Percentiles rank a stretch among this genome's conserved stretches.
Conservation (phyloP, 805 yeast genomes). For the Grigorovia jiainica region DNA sequence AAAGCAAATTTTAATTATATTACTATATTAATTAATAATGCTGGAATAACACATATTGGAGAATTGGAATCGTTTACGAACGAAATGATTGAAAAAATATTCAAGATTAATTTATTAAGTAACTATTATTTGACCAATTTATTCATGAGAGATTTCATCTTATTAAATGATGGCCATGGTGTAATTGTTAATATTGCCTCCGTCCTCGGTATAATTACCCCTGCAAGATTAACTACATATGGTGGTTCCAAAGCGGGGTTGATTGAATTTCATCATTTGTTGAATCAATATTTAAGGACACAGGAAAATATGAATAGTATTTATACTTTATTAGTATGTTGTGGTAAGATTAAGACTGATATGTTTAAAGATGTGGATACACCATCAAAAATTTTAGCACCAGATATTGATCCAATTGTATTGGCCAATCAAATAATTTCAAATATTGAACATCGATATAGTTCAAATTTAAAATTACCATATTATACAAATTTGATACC, state of each 20-base stretch:
- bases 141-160: constrained; percentile 50
- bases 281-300: constrained; percentile 51
- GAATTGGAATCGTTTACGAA: constrained; percentile 43
- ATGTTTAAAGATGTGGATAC: constrained; percentile 69
- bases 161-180: constrained; percentile 56
- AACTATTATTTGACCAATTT: constrained; percentile 60
- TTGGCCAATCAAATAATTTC: constrained; percentile 52
- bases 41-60: constrained; percentile 62
- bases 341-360: constrained; percentile 74
- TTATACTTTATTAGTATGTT: constrained; percentile 67
- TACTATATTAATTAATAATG: constrained; percentile 73
- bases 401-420: constrained; percentile 59
- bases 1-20: constrained; percentile 43
- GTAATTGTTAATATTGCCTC: constrained; percentile 76
- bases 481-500: constrained; percentile 71
- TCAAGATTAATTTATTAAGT: constrained; percentile 62
- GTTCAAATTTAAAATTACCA: constrained; percentile 67
- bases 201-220: constrained; percentile 75
- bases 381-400: constrained; percentile 71
- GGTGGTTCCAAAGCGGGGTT: constrained; percentile 89
- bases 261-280: constrained; percentile 74
- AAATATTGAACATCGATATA: constrained; percentile 49
- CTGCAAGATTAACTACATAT: constrained; percentile 69
- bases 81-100: constrained; percentile 50
- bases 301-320: not conserved